phyloP scores from a whole-genome alignment of 495 filamentous ascomycete species.

The Aspergillus coremiiformis region DNA sequence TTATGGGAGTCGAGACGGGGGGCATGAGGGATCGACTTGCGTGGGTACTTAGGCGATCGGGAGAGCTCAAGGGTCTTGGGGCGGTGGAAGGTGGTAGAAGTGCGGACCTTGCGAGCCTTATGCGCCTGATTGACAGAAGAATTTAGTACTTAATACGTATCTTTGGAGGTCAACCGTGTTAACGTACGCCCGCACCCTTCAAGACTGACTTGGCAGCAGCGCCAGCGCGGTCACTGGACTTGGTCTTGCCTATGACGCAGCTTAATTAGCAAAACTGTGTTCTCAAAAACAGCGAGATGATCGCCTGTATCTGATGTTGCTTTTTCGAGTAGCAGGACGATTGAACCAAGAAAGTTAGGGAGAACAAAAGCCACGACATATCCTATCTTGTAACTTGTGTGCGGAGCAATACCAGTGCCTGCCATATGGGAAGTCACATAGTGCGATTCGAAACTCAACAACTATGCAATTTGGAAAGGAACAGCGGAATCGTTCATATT shows the following conservation, averaged over 20 bases:
- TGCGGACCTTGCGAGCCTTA: constrained; percentile 87
- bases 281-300: neutral
- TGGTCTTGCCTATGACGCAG: constrained; percentile 57
- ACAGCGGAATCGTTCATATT: constrained; percentile 12
- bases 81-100: constrained; percentile 92
- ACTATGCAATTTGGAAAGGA: constrained; percentile 17
- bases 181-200: constrained; percentile 65
- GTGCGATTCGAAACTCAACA: constrained; percentile 24
- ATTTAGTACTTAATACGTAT: constrained; percentile 4
- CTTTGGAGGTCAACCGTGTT: neutral
- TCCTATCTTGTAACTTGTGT: neutral
- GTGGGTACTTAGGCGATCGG: constrained; percentile 91
- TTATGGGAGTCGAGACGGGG: constrained; percentile 91
- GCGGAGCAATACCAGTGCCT: neutral
- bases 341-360: neutral
- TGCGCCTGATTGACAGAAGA: constrained; percentile 52
- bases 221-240: constrained; percentile 69
- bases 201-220: constrained; percentile 90
- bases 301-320: neutral
- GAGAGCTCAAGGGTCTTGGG: constrained; percentile 90
- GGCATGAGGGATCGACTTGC: constrained; percentile 83
- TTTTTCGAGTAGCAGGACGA: neutral
- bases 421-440: neutral
- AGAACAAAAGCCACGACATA: neutral
- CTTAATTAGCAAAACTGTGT: constrained; percentile 41